Conservation (phyloP, 192 early-diverging fungal species). For the Backusella tarrabulga region DNA sequence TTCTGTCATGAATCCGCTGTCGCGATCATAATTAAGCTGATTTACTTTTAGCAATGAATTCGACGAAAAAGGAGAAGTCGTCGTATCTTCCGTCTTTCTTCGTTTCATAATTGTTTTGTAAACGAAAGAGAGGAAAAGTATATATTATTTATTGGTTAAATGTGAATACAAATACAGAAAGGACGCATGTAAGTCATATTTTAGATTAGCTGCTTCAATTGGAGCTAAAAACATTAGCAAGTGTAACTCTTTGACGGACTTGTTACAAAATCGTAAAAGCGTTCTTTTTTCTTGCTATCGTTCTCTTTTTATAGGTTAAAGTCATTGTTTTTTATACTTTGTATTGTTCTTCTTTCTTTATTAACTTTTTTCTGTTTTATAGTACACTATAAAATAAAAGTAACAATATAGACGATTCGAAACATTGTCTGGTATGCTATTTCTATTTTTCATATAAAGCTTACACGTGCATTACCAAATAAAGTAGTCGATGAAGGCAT, state of each 20-base stretch:
- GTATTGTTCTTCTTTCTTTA: not conserved
- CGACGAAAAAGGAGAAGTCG: not conserved
- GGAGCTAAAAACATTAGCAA: slow-evolving; percentile 3
- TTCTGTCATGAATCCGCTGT: slow-evolving; percentile 28
- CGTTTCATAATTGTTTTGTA: not conserved
- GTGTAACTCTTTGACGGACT: slow-evolving; percentile 9
- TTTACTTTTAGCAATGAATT: not conserved
- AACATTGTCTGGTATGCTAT: not conserved
- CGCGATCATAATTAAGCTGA: slow-evolving; percentile 7
- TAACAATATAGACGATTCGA: not conserved
- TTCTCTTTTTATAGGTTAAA: not conserved
- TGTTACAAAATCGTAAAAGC: not conserved
- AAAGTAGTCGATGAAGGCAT: not conserved
- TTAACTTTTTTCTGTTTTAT: not conserved
- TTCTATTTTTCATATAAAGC: not conserved
- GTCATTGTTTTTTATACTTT: not conserved
- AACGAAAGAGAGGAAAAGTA: not conserved
- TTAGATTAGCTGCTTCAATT: slow-evolving; percentile 1
- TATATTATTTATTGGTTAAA: not conserved
- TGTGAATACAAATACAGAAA: slow-evolving; percentile 3
- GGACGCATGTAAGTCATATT: not conserved
- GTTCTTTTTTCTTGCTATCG: not conserved
- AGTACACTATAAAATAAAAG: not conserved
- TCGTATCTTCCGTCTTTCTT: not conserved
- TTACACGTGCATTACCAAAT: slow-evolving; percentile 1